These are phyloP conservation scores for Tetragonia tetragonoides DNA, from an alignment of 148 eudicot genomes.

Conservation along the genomic window DNA sequence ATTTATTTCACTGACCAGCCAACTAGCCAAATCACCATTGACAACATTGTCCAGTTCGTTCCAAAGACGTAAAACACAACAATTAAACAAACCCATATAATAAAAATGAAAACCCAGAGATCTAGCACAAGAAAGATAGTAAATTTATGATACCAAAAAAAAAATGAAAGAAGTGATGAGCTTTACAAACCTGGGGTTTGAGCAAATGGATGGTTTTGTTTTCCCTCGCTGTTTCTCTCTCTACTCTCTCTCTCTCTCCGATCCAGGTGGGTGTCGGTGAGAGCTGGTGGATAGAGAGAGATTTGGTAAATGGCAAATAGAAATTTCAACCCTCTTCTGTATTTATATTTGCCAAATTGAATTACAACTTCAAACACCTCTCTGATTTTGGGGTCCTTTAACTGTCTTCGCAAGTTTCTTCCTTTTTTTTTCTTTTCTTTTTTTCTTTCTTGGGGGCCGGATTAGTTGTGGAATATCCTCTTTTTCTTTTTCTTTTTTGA, in stretches of 20 bases:
- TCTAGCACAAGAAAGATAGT: constrained; percentile 2
- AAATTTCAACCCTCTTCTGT: not conserved
- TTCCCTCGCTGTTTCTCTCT: not conserved
- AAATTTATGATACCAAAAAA: not conserved
- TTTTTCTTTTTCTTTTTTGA: not conserved
- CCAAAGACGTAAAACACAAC: not conserved
- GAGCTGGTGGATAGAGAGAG: no score
- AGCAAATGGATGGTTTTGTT: not conserved
- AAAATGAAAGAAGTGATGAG: constrained; percentile 2
- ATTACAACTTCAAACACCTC: not conserved
- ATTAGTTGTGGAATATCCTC: not conserved
- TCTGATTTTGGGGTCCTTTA: not conserved
- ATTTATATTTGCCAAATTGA: not conserved
- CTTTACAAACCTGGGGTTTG: not conserved
- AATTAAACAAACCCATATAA: not conserved
- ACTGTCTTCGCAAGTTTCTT: no score
- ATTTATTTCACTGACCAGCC: not conserved
- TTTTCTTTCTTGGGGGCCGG: no score
- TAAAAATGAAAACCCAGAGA: constrained; percentile 11
- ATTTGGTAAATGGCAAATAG: not conserved
- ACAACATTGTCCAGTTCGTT: constrained; percentile 13
- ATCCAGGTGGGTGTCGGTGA: not conserved
- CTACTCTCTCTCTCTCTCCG: not conserved
- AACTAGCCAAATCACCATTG: constrained; percentile 14
- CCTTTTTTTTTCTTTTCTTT: not conserved